Base-by-base conservation (phyloP, 2,329 filamentous ascomycete genomes). In the Trichoderma aggressivum region DNA sequence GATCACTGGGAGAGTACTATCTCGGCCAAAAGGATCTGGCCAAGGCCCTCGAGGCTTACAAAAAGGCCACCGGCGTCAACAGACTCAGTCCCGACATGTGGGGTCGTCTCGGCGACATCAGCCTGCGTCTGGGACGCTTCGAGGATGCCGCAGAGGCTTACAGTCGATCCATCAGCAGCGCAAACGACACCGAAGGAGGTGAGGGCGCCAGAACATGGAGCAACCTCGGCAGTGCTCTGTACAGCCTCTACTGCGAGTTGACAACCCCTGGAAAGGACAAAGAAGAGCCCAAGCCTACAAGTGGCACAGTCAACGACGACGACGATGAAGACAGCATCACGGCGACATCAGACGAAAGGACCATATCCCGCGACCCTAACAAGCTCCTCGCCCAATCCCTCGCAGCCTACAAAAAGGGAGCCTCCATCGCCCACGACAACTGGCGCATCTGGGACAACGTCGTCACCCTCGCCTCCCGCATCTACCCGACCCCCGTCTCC, bases 381-480 rank as follows among this genome's bases (percentile, higher is more conserved):
- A 86, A 86, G 61, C 85, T 93, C 67, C 87, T 94, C 2, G 84
- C 87, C 0, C 93, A 97, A 78, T 90, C 96, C 0, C 87, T 99
- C 1, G 85, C 88, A 7, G 95, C 96, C 0, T 93, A 97, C 81
- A 96, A 97, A 79, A 91, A 92, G 74, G 96, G 94, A 11, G 94
- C 94, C 0, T 87, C 88, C 5, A 88, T 97, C 28, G 94, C 97
- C 64, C 88, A 93, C 80, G 91, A 94, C 76, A 95, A 95, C 82
- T 93, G 92, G 87, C 90, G 93, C 75, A 98, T 99, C 80, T 98
- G 95, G 95, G 93, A 97, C 79, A 99, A 99, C 77, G 91, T 98
- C 18, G 88, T 99, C 71, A 96, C 94, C 0, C 90, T 98, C 26
- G 92, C 93, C 0, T 89, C 92, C 0, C 92, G 93, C 2, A 87